Percentiles rank a stretch among this genome's conserved stretches.
phyloP scores from a whole-genome alignment of 2,329 filamentous ascomycete species.

The Diplocarpon mali region DNA sequence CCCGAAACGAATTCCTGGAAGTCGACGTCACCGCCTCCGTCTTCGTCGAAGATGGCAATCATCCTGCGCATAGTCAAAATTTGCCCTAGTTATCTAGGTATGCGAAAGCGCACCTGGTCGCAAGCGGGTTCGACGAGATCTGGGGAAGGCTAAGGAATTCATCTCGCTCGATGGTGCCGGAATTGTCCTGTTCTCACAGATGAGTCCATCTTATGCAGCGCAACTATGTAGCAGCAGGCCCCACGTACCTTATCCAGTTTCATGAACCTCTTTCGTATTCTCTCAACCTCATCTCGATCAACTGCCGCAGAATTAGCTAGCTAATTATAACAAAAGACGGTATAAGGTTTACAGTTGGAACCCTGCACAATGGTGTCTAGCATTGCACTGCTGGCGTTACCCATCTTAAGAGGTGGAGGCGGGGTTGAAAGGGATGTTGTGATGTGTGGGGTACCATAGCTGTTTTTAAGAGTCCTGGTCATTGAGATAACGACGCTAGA shows the following conservation, averaged over 20 bases:
- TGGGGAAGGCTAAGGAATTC: slow-evolving; percentile 96
- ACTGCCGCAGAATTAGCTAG: slow-evolving; percentile 41
- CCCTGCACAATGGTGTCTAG: slow-evolving; percentile 93
- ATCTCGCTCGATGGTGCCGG: slow-evolving; percentile 94
- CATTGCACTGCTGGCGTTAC: slow-evolving; percentile 61
- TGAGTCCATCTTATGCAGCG: slow-evolving; percentile 1
- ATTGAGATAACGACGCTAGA: too few relatives aligned
- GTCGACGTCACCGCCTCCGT: slow-evolving; percentile 94
- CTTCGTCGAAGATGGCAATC: slow-evolving; percentile 99
- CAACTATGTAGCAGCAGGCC: neutral
- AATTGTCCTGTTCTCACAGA: slow-evolving; percentile 62
- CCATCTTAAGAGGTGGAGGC: slow-evolving; percentile 37
- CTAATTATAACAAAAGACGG: slow-evolving; percentile 1
- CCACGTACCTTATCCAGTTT: slow-evolving; percentile 84
- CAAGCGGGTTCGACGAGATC: slow-evolving; percentile 94
- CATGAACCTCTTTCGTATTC: slow-evolving; percentile 95
- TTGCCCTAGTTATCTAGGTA: neutral
- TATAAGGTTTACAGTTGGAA: slow-evolving; percentile 66
- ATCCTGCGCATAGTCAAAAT: slow-evolving; percentile 47
- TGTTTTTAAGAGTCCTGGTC: neutral
- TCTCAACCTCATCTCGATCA: slow-evolving; percentile 93
- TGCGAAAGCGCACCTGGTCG: slow-evolving; percentile 55
- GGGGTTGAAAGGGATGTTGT: slow-evolving; percentile 7
- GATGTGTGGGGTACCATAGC: slow-evolving; percentile 1
- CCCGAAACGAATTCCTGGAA: slow-evolving; percentile 98